These are phyloP conservation scores for Sanghuangporus sanghuang DNA, from an alignment of 1,284 basidiomycete genomes.

Conservation along the genomic window DNA sequence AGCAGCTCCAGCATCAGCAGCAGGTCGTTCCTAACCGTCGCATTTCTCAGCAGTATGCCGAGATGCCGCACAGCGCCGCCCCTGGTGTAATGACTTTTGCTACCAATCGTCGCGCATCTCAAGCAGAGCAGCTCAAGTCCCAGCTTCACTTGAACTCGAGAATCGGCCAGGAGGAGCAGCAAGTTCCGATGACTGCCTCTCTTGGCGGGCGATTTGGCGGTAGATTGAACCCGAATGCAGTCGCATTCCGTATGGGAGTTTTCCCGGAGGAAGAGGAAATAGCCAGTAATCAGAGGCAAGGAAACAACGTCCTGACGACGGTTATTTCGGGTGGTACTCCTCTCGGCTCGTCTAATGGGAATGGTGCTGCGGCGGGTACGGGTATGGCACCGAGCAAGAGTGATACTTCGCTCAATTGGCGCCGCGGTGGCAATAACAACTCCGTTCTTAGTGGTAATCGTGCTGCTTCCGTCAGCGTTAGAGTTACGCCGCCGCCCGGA, in stretches of 20 bases:
- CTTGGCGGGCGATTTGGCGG: conserved; percentile 70
- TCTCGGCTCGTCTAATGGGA: conserved; percentile 39
- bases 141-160: conserved; percentile 39
- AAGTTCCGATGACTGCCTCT: conserved; percentile 73
- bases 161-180: conserved; percentile 42
- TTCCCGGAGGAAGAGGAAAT: conserved; percentile 36
- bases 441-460: conserved; percentile 66
- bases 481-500: conserved; percentile 62
- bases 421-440: conserved; percentile 66
- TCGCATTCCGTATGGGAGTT: conserved; percentile 33
- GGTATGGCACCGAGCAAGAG: conserved; percentile 57
- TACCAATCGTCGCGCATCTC: conserved; percentile 59
- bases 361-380: conserved; percentile 20
- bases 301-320: conserved; percentile 40
- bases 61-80: conserved; percentile 50
- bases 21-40: conserved; percentile 20
- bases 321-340: conserved; percentile 68
- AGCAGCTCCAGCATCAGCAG: conserved; percentile 24
- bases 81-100: conserved; percentile 61
- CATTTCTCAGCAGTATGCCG: conserved; percentile 6
- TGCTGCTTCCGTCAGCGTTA: conserved; percentile 48
- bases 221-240: conserved; percentile 41
- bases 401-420: conserved; percentile 70
- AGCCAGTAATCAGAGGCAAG: conserved; percentile 31
- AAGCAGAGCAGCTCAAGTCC: conserved; percentile 56